Base-by-base conservation (phyloP, 805 yeast species). In the Teunomyces gatunensis region DNA sequence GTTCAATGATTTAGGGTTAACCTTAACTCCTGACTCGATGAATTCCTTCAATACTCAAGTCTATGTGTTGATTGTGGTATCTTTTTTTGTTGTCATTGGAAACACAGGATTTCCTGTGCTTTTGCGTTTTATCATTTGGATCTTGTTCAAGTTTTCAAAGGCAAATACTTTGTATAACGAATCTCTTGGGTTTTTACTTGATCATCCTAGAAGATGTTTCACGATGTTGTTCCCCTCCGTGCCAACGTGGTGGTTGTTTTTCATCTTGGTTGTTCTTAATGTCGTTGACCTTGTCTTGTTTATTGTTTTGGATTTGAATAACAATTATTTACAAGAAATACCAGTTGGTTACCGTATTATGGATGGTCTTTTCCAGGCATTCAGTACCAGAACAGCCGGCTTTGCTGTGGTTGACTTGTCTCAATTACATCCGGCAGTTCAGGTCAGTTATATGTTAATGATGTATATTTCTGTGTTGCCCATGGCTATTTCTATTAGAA, bases 381-480 rank as follows among this genome's bases (percentile, higher is more conserved):
- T 92, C 41, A 80, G 92, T 44, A 89, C 97, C 0, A 81, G 99
- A 72, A 94, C 98, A 1, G 96, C 96, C 0, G 99, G 99, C 0
- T 85, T 94, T 55, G 56, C 87, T 0, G 85, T 87, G 34, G 80
- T 91, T 21, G 82, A 85, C 61, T 67, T 94, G 34, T 70, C 89
- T 2, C 62, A 65, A 36, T 72, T 94, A 39, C 94, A 90, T 59
- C 94, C 97, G 0, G 94, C 96, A 0, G 88, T 92, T 44, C 96
- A 90, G 64, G 96, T 94, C 25, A 83, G 94, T 56, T 94, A 94
- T 64, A 78, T 89, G 83, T 78, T 94, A 50, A 92, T 94, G 98
- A 94, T 94, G 99, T 94, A 94, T 69, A 90, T 94, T 23, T 92
- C 98, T 12, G 97, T 92, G 39, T 75, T 91, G 61, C 99, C 99